Evolutionary conservation across 2,329 filamentous ascomycete genomes (phyloP), one percentile per base, ranked within the genome.

Genomic region (Clonostachys chloroleuca): DNA sequence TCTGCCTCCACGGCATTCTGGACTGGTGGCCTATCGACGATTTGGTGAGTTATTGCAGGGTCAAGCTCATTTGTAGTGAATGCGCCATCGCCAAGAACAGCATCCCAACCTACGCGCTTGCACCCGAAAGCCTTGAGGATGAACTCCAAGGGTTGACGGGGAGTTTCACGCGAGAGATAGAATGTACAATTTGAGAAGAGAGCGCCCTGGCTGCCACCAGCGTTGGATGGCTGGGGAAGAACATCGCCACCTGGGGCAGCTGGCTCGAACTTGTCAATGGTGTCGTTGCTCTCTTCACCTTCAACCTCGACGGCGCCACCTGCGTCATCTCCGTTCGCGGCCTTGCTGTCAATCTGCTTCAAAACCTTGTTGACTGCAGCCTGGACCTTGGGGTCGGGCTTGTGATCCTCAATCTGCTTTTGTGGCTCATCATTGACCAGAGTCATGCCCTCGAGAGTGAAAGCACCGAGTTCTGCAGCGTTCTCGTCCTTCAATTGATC

Each of bases 91-190:
- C 94, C 94, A 17, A 96, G 79, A 18, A 95, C 86, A 34, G 83
- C 78, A 61, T 97, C 92, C 94, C 94, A 99, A 40, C 92, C 94
- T 56, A 99, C 86, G 41, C 92, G 83, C 74, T 92, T 96, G 75
- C 92, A 97, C 53, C 94, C 94, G 61, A 97, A 99, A 4, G 92
- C 82, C 61, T 92, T 87, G 46, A 99, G 80, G 47, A 99, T 81
- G 63, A 99, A 96, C 66, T 99, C 94, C 18, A 99, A 75, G 4
- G 94, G 84, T 54, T 91, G 87, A 54, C 92, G 83, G 13, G 94
- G 94, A 5, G 92, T 92, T 72, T 99, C 94, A 58, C 94, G 87
- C 36, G 92, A 96, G 40, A 99, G 80, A 71, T 86, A 99, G 72
- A 99, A 84, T 34, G 91, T 96, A 68, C 87, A 92, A 51, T 89